Evolutionary conservation across 2,329 filamentous ascomycete species (phyloP).

Genomic region (Diaporthe longicolla): DNA sequence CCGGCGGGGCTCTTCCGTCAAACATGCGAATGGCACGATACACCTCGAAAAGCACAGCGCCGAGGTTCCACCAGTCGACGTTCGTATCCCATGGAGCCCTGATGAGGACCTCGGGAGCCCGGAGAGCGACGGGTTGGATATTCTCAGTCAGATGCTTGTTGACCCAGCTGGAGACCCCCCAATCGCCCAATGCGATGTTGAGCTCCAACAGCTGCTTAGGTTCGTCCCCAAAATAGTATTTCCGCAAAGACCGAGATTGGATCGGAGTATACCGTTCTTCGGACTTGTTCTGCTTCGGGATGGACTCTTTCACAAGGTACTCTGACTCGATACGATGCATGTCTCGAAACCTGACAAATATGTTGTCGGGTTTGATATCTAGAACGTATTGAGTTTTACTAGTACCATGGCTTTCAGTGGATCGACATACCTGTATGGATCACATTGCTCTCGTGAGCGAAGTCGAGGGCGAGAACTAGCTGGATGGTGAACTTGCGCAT

Average conservation of each 20-base stretch:
- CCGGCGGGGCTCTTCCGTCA: background rate
- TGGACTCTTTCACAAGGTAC: constrained; percentile 37
- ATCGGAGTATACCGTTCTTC: constrained; percentile 12
- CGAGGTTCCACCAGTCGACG: constrained; percentile 47
- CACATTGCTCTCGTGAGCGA: constrained; percentile 45
- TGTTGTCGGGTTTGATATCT: constrained; percentile 48
- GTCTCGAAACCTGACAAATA: constrained; percentile 46
- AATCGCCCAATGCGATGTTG: constrained; percentile 46
- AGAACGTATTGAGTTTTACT: background rate
- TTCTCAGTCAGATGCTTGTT: constrained; percentile 42
- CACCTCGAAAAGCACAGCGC: constrained; percentile 44
- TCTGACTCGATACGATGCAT: constrained; percentile 43
- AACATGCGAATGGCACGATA: constrained; percentile 16
- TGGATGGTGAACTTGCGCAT: constrained; percentile 46
- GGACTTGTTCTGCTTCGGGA: constrained; percentile 17
- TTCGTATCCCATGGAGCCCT: constrained; percentile 45
- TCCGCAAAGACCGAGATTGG: background rate
- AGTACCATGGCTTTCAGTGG: background rate
- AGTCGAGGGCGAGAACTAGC: constrained; percentile 47
- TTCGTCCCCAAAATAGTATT: constrained; percentile 31
- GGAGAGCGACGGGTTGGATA: constrained; percentile 48
- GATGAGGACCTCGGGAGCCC: constrained; percentile 48
- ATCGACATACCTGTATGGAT: constrained; percentile 45
- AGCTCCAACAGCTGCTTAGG: constrained; percentile 30
- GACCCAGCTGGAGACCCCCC: constrained; percentile 45